These are phyloP conservation scores for Plectosphaerella sp. DNA, from an alignment of 2,329 filamentous ascomycete species.

Conservation along the genomic window DNA sequence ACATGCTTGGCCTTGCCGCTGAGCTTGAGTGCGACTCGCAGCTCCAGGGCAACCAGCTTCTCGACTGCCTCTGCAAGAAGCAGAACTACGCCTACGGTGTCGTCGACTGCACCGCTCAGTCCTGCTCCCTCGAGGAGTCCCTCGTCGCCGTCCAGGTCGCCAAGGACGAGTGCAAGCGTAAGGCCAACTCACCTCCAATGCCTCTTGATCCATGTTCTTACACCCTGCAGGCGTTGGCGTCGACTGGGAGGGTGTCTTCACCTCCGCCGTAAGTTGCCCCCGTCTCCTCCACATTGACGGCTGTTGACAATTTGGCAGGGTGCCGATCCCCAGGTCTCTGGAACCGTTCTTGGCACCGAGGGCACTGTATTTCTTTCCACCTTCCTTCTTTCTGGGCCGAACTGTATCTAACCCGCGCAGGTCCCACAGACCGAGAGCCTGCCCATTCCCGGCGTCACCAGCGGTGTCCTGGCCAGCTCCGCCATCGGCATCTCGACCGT, in stretches of 20 bases:
- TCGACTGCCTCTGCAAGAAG: slow-evolving; percentile 43
- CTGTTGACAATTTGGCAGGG: background rate
- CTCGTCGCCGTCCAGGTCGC: slow-evolving; percentile 32
- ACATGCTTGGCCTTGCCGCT: slow-evolving; percentile 40
- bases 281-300: background rate
- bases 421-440: slow-evolving; percentile 2
- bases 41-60: slow-evolving; percentile 21
- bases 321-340: background rate
- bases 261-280: background rate
- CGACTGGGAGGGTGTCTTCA: background rate
- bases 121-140: slow-evolving; percentile 31
- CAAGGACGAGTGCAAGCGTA: slow-evolving; percentile 31
- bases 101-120: slow-evolving; percentile 44
- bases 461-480: slow-evolving; percentile 29
- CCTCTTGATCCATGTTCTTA: background rate
- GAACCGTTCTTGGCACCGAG: background rate
- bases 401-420: background rate
- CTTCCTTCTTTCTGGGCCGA: background rate
- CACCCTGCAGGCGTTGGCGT: background rate
- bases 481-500: slow-evolving; percentile 26
- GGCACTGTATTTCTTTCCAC: background rate
- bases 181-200: slow-evolving; percentile 10
- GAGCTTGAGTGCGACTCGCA: slow-evolving; percentile 38
- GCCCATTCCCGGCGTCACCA: slow-evolving; percentile 25
- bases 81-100: slow-evolving; percentile 43